phyloP scores from a whole-genome alignment of 1,284 basidiomycete genomes.

The Leccinum solheimii region DNA sequence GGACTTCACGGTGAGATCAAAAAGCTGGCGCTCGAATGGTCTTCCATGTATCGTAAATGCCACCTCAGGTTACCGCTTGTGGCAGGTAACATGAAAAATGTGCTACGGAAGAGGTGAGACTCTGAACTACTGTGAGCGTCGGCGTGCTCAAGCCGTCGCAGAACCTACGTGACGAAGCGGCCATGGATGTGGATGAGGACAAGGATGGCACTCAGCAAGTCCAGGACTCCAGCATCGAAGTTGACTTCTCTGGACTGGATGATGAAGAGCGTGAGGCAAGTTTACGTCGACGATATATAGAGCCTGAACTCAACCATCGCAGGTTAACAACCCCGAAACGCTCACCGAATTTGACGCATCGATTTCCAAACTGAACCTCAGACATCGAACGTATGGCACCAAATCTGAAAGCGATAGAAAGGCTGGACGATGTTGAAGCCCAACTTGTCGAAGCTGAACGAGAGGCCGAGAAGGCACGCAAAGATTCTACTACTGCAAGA shows the following conservation, averaged over 20 bases:
- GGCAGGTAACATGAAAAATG: conserved; percentile 77
- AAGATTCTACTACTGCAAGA: conserved; percentile 84
- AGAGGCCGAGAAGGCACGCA: conserved; percentile 76
- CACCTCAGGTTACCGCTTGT: conserved; percentile 83
- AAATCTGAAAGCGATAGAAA: conserved; percentile 94
- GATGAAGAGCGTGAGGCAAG: conserved; percentile 81
- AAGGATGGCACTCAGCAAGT: conserved; percentile 73
- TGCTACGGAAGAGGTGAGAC: conserved; percentile 88
- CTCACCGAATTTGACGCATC: conserved; percentile 78
- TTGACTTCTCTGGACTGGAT: conserved; percentile 80
- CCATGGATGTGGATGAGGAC: conserved; percentile 89
- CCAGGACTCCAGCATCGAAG: conserved; percentile 86
- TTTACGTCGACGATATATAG: conserved; percentile 3
- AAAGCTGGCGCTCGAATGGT: conserved; percentile 83
- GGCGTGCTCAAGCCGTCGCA: conserved; percentile 30
- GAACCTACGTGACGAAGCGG: conserved; percentile 81
- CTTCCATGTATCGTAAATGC: conserved; percentile 87
- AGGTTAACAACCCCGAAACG: conserved; percentile 70
- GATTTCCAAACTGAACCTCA: conserved; percentile 65
- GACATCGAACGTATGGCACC: conserved; percentile 96
- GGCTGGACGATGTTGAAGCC: conserved; percentile 90
- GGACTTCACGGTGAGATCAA: conserved; percentile 81
- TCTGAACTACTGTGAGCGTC: not conserved
- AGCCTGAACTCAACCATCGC: conserved; percentile 1
- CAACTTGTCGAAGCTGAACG: conserved; percentile 73